Evolutionary conservation across 345 rosid species (phyloP).

Genomic region (Eucalyptus camaldulensis): DNA sequence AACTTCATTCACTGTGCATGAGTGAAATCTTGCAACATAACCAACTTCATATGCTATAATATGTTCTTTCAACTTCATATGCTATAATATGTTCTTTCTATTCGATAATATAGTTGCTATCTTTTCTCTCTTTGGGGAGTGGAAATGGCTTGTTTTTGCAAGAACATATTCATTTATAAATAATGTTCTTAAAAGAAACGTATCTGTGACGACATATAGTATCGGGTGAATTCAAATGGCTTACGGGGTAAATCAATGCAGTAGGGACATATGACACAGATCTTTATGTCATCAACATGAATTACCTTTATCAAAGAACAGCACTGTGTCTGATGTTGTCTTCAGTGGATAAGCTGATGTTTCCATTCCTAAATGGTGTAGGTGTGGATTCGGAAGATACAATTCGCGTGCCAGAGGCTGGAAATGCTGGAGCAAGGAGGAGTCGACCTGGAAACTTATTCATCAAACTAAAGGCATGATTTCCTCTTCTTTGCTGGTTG

Average conservation of each 20-base stretch:
- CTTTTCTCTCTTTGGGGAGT: not conserved
- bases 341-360: not conserved
- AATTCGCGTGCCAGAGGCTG: conserved; percentile 58
- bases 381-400: conserved; percentile 88
- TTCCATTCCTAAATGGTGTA: conserved; percentile 6
- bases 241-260: not conserved
- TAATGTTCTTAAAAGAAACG: not conserved
- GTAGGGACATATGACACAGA: not conserved
- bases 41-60: not conserved
- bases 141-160: not conserved
- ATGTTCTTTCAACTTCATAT: not conserved
- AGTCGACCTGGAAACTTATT: conserved; percentile 59
- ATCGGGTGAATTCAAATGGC: not conserved
- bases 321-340: not conserved
- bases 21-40: not conserved
- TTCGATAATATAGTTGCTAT: not conserved
- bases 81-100: not conserved
- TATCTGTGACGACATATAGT: not conserved
- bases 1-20: not conserved
- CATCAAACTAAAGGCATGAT: conserved; percentile 65
- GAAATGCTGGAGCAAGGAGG: conserved; percentile 46
- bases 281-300: not conserved
- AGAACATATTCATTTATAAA: not conserved
- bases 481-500: not conserved
- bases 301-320: not conserved